Conservation (phyloP, 2,329 filamentous ascomycete species). For the Aureobasidium sp. region DNA sequence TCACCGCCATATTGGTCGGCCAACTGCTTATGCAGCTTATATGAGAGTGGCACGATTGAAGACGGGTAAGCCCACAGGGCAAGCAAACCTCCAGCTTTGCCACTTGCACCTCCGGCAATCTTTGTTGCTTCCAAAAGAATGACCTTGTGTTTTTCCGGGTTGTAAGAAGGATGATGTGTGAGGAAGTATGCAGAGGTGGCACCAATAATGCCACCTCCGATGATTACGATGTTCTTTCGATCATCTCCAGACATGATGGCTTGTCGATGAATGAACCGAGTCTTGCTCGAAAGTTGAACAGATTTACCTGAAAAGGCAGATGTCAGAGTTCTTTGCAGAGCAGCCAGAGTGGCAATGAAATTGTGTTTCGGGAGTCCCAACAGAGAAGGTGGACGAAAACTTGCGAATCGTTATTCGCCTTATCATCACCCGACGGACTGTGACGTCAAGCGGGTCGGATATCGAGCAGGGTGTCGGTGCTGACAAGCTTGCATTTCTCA, state of each 20-base stretch:
- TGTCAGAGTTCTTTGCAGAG: not conserved
- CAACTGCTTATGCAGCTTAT: slow-evolving; percentile 72
- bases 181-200: slow-evolving; percentile 87
- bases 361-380: not conserved
- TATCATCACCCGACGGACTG: not conserved
- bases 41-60: slow-evolving; percentile 78
- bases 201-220: slow-evolving; percentile 85
- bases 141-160: slow-evolving; percentile 66
- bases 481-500: too few species aligned
- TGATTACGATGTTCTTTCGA: slow-evolving; percentile 30
- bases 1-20: slow-evolving; percentile 76
- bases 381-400: slow-evolving; percentile 13
- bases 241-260: slow-evolving; percentile 26
- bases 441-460: slow-evolving; percentile 11
- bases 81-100: slow-evolving; percentile 87
- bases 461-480: slow-evolving; percentile 1
- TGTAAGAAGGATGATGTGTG: slow-evolving; percentile 75
- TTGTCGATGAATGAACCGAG: not conserved
- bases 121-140: slow-evolving; percentile 80
- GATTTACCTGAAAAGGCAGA: not conserved
- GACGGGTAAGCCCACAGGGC: slow-evolving; percentile 86
- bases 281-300: not conserved
- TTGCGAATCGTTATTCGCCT: slow-evolving; percentile 12
- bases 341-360: slow-evolving; percentile 13
- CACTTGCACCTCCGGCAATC: slow-evolving; percentile 85